Conservation (phyloP, 768 basidiomycete genomes). For the Hericium coralloides region DNA sequence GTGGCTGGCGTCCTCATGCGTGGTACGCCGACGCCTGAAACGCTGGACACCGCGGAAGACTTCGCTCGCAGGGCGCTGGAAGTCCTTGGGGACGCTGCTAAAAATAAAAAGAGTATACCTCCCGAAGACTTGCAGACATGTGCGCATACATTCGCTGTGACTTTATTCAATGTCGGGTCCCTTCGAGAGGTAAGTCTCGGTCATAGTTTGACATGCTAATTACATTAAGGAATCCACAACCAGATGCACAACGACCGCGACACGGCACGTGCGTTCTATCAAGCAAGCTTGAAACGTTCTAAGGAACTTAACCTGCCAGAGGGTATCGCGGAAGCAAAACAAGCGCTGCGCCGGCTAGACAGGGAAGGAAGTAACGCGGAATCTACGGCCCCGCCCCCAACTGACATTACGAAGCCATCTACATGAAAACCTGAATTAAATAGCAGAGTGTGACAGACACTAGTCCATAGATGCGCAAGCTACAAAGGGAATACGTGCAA, state of each 20-base stretch:
- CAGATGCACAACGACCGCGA: slow-evolving; percentile 8
- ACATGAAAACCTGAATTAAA: slow-evolving; percentile 7
- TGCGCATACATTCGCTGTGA: slow-evolving; percentile 10
- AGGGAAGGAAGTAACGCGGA: not conserved
- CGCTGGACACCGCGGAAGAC: slow-evolving; percentile 40
- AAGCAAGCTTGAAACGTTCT: slow-evolving; percentile 9
- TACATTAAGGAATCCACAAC: not conserved
- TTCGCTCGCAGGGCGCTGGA: slow-evolving; percentile 49
- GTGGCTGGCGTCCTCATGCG: slow-evolving; percentile 35
- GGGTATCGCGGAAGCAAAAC: slow-evolving; percentile 8
- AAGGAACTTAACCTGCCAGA: slow-evolving; percentile 9
- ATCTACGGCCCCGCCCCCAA: not conserved
- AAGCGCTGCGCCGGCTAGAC: slow-evolving; percentile 9
- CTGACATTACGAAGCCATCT: slow-evolving; percentile 2
- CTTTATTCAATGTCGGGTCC: slow-evolving; percentile 12
- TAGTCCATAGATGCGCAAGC: not conserved
- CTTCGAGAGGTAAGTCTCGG: slow-evolving; percentile 11
- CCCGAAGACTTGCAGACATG: slow-evolving; percentile 7
- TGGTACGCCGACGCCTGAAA: slow-evolving; percentile 26
- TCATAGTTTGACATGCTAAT: not conserved
- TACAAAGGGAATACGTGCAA: not conserved
- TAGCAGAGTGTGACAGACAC: slow-evolving; percentile 2
- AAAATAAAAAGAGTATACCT: not conserved
- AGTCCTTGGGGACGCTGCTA: slow-evolving; percentile 18
- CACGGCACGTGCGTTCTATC: slow-evolving; percentile 7